Evolutionary conservation across 257 asterid species (phyloP), one percentile per base, ranked within the genome.

Genomic region (Nicotiana paniculata): DNA sequence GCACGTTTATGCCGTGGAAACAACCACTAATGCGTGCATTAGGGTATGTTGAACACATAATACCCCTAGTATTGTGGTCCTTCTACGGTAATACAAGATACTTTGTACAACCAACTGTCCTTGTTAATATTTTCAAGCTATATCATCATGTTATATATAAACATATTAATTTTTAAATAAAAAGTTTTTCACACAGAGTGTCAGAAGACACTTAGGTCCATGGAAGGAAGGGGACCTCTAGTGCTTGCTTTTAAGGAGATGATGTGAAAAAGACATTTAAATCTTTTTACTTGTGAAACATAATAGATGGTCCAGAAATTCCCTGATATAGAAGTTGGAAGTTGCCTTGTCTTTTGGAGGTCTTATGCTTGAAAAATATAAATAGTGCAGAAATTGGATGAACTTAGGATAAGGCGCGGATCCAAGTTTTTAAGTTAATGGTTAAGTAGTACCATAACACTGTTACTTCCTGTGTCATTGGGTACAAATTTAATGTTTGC

Each of bases 311-410:
- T 12, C 79, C 63, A 74, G 48, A 26, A 57, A 48, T 26, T 57
- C 64, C 77, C 48, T 32, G 51, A 32, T 68, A 12, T 67, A 80
- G 6, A 80, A 80, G 1, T 64, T 80, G 6, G 28, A 43, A 39
- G 4, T 43, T 57, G 32, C 55, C 54, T 81, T 2, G 81, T 81
- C 80, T 81, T 69, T 81, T 70, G 62, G 78, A 69, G 15, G 59
- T 59, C 74, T 35, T 39, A 30, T 21, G 84, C 28, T 81, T 21
- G 10, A 70, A 17, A 46, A 53, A 33, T 43, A 7, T 37, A 46
- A 53, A 33, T 43, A 7, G 55, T 76, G 9, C 59, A 81, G 37
- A 35, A 67, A 81, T 26, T 43, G 46, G 39, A 59, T 48, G 83
- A n/a, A 53, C 43, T 11, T 32, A n/a, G 35, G 54, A 81, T 33